These are phyloP conservation scores for Leccinum cinnamomeum DNA, from an alignment of 1,284 basidiomycete species.

Conservation along the genomic window DNA sequence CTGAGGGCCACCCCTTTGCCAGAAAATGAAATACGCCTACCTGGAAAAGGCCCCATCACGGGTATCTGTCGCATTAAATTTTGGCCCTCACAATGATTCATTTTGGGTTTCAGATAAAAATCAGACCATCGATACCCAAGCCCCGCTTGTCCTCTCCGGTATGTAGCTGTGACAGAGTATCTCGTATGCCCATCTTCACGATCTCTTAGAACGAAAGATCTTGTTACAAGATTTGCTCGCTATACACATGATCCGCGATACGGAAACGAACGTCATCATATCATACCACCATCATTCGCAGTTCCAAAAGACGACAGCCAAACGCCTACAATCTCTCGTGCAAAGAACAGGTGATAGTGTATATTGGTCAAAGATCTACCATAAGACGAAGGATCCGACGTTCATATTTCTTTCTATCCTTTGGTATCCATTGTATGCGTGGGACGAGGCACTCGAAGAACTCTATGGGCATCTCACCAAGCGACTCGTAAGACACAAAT, in stretches of 20 bases:
- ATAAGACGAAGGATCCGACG: slow-evolving; percentile 47
- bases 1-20: slow-evolving; percentile 10
- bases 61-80: slow-evolving; percentile 21
- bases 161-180: not conserved
- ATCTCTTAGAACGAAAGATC: slow-evolving; percentile 22
- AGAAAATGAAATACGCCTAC: slow-evolving; percentile 1
- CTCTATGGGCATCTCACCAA: slow-evolving; percentile 48
- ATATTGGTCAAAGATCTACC: slow-evolving; percentile 56
- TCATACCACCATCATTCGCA: slow-evolving; percentile 41
- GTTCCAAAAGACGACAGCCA: slow-evolving; percentile 35
- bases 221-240: slow-evolving; percentile 39
- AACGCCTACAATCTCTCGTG: slow-evolving; percentile 36
- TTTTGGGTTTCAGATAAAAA: slow-evolving; percentile 16
- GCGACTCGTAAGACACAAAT: slow-evolving; percentile 36
- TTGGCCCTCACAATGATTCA: not conserved
- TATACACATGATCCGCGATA: slow-evolving; percentile 42
- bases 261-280: slow-evolving; percentile 38
- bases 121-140: slow-evolving; percentile 52
- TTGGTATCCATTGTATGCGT: slow-evolving; percentile 59
- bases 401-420: slow-evolving; percentile 52
- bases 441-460: slow-evolving; percentile 55
- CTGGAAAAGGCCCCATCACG: slow-evolving; percentile 10
- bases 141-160: slow-evolving; percentile 42
- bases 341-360: slow-evolving; percentile 43
- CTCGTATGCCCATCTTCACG: not conserved